phyloP scores from a whole-genome alignment of 306 rosid genomes.

The Acacia melanoxylon region DNA sequence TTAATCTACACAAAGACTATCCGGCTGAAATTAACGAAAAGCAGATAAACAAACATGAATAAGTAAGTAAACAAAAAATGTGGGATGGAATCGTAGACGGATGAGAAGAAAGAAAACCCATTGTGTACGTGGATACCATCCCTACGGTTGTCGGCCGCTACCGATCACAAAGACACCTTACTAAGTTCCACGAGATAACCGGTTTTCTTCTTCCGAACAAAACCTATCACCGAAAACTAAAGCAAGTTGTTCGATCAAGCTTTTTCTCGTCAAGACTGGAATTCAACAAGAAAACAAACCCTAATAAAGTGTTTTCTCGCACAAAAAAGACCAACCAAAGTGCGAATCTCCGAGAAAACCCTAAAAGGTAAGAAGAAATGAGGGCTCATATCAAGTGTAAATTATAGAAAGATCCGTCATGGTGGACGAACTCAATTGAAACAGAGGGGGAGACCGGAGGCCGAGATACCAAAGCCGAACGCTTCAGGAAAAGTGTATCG shows the following conservation, averaged over 20 bases:
- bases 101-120: slow-evolving; percentile 46
- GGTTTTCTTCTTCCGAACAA: background rate
- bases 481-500: background rate
- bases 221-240: slow-evolving; percentile 13
- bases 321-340: slow-evolving; percentile 24
- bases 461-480: slow-evolving; percentile 51
- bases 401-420: slow-evolving; percentile 44
- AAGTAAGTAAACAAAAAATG: slow-evolving; percentile 24
- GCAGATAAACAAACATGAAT: background rate
- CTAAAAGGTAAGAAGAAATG: background rate
- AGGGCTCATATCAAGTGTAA: slow-evolving; percentile 93
- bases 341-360: slow-evolving; percentile 26
- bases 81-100: slow-evolving; percentile 76
- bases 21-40: too few species aligned
- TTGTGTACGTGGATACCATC: slow-evolving; percentile 84
- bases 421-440: slow-evolving; percentile 35
- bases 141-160: slow-evolving; percentile 98
- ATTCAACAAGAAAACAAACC: slow-evolving; percentile 38
- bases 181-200: slow-evolving; percentile 6
- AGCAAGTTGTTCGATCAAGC: slow-evolving; percentile 34
- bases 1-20: too few species aligned
- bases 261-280: slow-evolving; percentile 57
- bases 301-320: slow-evolving; percentile 22
- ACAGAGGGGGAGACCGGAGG: background rate
- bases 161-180: slow-evolving; percentile 36